Conservation (phyloP, 2,329 filamentous ascomycete species). For the Hymenoscyphus linearis region DNA sequence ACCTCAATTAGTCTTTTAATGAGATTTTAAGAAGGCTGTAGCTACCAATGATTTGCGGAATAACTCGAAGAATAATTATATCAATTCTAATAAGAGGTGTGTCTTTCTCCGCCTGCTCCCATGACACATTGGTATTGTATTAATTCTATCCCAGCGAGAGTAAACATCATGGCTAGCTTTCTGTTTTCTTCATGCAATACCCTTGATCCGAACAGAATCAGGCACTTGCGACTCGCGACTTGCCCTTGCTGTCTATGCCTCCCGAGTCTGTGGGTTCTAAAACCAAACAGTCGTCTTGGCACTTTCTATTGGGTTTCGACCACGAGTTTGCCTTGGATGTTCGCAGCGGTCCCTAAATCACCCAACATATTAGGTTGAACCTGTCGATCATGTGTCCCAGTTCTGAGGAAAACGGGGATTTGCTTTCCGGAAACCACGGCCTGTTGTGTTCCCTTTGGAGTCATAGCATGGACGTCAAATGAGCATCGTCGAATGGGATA, state of each 20-base stretch:
- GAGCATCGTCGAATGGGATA: background rate
- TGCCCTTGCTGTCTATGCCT: background rate
- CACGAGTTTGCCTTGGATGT: background rate
- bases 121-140: slow-evolving; percentile 3
- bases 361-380: background rate
- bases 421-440: background rate
- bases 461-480: background rate
- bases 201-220: slow-evolving; percentile 7
- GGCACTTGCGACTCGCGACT: background rate
- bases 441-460: slow-evolving; percentile 3
- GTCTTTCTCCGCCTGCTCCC: background rate
- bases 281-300: background rate
- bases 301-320: background rate
- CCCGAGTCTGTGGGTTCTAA: background rate
- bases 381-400: slow-evolving; percentile 1
- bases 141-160: background rate
- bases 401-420: background rate
- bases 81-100: background rate
- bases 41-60: background rate
- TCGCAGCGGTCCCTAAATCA: background rate
- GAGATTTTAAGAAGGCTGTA: background rate
- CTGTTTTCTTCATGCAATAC: background rate
- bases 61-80: background rate
- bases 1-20: background rate
- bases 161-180: background rate